Evolutionary conservation across 345 rosid genomes (phyloP).

Genomic region (Carallia brachiata): DNA sequence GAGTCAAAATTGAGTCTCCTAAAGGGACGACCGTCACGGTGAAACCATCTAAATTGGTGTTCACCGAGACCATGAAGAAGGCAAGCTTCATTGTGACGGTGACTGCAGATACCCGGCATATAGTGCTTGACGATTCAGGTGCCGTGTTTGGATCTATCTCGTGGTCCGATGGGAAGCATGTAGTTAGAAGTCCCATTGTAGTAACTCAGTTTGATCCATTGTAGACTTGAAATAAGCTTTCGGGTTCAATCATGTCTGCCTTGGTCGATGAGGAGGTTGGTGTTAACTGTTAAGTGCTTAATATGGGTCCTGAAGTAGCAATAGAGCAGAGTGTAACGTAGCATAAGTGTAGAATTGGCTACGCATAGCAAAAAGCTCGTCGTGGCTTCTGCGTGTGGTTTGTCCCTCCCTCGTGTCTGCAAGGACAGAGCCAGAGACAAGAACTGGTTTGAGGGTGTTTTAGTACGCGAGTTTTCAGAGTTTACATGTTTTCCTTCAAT

Average conservation of each 20-base stretch:
- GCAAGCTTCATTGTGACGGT: slow-evolving; percentile 55
- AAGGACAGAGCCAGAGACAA: slow-evolving; percentile 13
- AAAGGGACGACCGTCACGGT: slow-evolving; percentile 59
- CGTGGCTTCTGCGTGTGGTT: background rate
- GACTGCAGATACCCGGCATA: slow-evolving; percentile 43
- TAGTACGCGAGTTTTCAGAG: background rate
- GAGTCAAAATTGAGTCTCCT: slow-evolving; percentile 45
- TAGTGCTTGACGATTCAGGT: slow-evolving; percentile 57
- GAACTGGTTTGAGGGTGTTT: slow-evolving; percentile 9
- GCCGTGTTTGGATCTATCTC: slow-evolving; percentile 70
- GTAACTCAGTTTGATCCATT: slow-evolving; percentile 57
- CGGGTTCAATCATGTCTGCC: slow-evolving; percentile 20
- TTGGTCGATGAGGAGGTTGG: slow-evolving; percentile 21
- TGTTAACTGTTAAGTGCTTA: background rate
- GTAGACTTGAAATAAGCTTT: slow-evolving; percentile 18
- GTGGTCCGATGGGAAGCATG: slow-evolving; percentile 77
- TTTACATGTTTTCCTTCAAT: background rate
- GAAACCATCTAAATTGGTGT: slow-evolving; percentile 55
- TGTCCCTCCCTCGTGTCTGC: background rate
- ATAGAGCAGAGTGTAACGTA: background rate
- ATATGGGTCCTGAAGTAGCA: background rate
- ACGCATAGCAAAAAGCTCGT: background rate
- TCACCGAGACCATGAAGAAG: slow-evolving; percentile 46
- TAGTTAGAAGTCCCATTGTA: slow-evolving; percentile 69
- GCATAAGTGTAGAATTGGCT: slow-evolving; percentile 16